phyloP scores from a whole-genome alignment of 2,329 filamentous ascomycete species.

The Bipolaris zeicola region DNA sequence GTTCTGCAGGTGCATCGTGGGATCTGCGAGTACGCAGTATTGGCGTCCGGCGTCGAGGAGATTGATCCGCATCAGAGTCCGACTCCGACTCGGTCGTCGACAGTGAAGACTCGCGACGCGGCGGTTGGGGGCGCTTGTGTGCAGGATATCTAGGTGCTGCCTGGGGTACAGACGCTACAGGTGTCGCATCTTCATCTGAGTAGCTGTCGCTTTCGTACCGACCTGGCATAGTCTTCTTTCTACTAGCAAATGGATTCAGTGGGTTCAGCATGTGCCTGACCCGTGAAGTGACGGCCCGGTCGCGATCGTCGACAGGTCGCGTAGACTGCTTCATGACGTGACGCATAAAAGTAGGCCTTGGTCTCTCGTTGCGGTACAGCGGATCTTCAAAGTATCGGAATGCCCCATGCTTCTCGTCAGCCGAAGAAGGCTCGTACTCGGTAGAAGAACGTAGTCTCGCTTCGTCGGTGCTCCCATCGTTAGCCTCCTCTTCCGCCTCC shows the following conservation, averaged over 20 bases:
- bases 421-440: constrained; percentile 46
- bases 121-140: constrained; percentile 41
- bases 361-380: constrained; percentile 54
- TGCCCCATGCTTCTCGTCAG: constrained; percentile 52
- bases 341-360: constrained; percentile 52
- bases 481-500: constrained; percentile 58
- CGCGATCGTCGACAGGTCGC: constrained; percentile 36
- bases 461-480: constrained; percentile 29
- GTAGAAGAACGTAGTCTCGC: constrained; percentile 36
- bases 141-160: constrained; percentile 27
- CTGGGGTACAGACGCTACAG: constrained; percentile 32
- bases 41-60: constrained; percentile 32
- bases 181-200: constrained; percentile 39
- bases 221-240: constrained; percentile 34
- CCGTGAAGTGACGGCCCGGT: constrained; percentile 33
- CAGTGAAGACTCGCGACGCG: constrained; percentile 43
- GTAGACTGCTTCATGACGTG: constrained; percentile 43
- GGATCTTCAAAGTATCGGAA: constrained; percentile 58
- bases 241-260: constrained; percentile 24
- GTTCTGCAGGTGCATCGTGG: constrained; percentile 50
- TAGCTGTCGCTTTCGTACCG: constrained; percentile 37
- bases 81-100: constrained; percentile 42
- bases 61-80: constrained; percentile 31
- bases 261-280: constrained; percentile 47
- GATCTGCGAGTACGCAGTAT: constrained; percentile 49